Conservation (phyloP, 306 rosid species). For the Arachis stenosperma region DNA sequence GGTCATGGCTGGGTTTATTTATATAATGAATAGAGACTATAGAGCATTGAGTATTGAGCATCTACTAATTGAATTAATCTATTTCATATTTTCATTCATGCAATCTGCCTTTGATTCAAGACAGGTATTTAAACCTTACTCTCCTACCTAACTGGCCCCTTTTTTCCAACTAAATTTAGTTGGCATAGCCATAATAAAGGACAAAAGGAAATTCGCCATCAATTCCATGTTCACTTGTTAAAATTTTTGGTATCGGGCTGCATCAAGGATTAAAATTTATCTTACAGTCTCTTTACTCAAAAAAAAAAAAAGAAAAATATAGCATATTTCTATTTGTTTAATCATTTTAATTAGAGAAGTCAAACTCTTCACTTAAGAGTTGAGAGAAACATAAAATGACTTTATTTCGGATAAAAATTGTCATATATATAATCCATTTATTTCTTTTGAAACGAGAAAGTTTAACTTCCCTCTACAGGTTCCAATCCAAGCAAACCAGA, state of each 20-base stretch:
- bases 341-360: background rate
- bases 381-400: no score
- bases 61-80: background rate
- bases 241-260: background rate
- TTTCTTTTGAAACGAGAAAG: no score
- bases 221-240: background rate
- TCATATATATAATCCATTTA: no score
- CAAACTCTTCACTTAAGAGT: no score
- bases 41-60: no score
- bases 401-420: no score
- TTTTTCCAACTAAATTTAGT: constrained; percentile 4
- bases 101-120: background rate
- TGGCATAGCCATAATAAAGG: background rate
- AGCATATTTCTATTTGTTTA: background rate
- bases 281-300: background rate
- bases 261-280: background rate
- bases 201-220: background rate
- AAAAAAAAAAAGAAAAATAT: no score
- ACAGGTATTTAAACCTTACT: background rate
- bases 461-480: no score
- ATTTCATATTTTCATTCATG: background rate
- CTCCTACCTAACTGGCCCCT: background rate
- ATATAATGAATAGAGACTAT: no score
- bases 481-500: no score
- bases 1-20: no score